Evolutionary conservation across 768 basidiomycete species (phyloP).

Genomic region (Artomyces pyxidatus): DNA sequence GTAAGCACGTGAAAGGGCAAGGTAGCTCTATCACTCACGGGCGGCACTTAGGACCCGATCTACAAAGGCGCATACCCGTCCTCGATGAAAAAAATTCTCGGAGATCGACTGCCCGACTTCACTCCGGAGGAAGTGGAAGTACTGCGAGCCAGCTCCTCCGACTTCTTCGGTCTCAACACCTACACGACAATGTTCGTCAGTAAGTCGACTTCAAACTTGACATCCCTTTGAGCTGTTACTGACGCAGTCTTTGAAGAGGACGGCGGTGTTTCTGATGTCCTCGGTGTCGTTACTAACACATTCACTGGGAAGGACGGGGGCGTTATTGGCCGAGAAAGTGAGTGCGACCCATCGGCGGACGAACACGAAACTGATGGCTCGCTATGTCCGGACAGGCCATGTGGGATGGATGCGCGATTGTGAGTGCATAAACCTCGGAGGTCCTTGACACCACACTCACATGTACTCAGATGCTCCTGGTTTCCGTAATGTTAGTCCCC

Average conservation of each 20-base stretch:
- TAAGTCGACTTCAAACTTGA: conserved; percentile 20
- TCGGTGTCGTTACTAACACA: conserved; percentile 50
- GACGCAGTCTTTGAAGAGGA: conserved; percentile 30
- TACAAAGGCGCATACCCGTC: conserved; percentile 66
- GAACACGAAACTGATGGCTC: background rate
- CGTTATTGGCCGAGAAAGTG: conserved; percentile 56
- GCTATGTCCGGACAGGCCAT: conserved; percentile 21
- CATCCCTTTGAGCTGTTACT: background rate
- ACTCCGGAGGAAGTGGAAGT: conserved; percentile 46
- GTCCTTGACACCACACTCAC: too few relatives aligned
- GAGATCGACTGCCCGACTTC: conserved; percentile 50
- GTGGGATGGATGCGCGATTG: conserved; percentile 30
- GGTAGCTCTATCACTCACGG: too few relatives aligned
- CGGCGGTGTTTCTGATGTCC: conserved; percentile 57
- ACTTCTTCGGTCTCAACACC: conserved; percentile 69
- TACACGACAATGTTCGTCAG: conserved; percentile 60
- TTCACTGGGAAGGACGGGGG: conserved; percentile 57
- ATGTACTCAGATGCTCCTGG: conserved; percentile 25
- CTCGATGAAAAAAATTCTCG: conserved; percentile 47
- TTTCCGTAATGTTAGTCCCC: conserved; percentile 25
- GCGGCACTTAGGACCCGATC: conserved; percentile 53
- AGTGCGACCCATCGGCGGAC: conserved; percentile 3
- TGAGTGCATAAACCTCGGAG: conserved; percentile 11
- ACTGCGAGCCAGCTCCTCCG: conserved; percentile 51
- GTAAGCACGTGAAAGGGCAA: too few relatives aligned